Evolutionary conservation across 2,329 filamentous ascomycete species (phyloP), one percentile per base, ranked within the genome.

Genomic region (Dactylellina haptotyla): DNA sequence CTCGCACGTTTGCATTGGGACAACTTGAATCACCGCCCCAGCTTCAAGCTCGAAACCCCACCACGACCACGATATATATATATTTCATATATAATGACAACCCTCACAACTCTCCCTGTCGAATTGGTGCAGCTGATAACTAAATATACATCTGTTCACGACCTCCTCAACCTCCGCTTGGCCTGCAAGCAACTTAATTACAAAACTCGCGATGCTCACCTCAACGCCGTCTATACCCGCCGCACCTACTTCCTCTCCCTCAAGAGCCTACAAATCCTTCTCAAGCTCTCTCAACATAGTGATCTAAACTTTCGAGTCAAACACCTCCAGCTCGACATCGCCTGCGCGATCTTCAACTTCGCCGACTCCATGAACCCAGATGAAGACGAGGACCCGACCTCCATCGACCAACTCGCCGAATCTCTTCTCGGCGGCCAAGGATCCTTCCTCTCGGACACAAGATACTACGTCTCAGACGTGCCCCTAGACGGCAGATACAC

Each of bases 81-180:
- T 16, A 5, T 41, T 41, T 41, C 12, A 10, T n/a, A 4, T 12
- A 46, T n/a, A 50, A 64, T 54, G 59, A 12, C 34, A 23, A 18
- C 37, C n/a, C n/a, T 64, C 5, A 4, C 39, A 23, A 20, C 9
- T 5, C 39, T 65, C 12, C 61, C 61, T 1, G 12, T 23, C 16
- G 61, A 65, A n/a, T 14, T 65, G 5, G 8, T 56, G 4, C 48
- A 48, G 10, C 32, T 56, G 1, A 14, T 65, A 12, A 23, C 23
- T 18, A 34, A 26, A 16, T 9, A 48, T 10, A n/a, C 57, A 2
- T 46, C 48, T 5, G 16, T 20, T 3, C 5, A 14, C 12, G 61
- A 65, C 39, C 48, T 65, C 10, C 32, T 65, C 25, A 56, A 56
- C 28, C 14, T 65, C 2, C 50, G 50, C 1, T 18, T 65, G 6